Conservation (phyloP, 202 grass and related monocot species). For the Elaeis oleifera region DNA sequence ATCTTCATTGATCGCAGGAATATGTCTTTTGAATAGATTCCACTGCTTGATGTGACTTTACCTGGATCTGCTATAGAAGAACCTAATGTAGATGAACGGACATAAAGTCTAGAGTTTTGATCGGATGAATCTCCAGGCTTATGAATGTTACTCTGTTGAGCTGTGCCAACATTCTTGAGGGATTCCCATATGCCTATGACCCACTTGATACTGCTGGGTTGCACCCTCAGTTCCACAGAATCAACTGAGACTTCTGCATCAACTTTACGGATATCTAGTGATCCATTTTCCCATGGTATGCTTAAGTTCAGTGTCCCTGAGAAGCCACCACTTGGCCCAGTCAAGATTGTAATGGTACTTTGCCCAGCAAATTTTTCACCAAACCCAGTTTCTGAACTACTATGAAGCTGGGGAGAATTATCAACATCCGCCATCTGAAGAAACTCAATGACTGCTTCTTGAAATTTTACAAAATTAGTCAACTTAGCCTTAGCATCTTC, state of each 20-base stretch:
- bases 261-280: constrained; percentile 65
- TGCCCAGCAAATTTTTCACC: constrained; percentile 30
- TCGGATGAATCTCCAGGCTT: constrained; percentile 38
- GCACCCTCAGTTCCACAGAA: constrained; percentile 68
- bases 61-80: constrained; percentile 35
- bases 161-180: constrained; percentile 34
- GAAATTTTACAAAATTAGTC: constrained; percentile 82
- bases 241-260: constrained; percentile 74
- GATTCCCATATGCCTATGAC: constrained; percentile 48
- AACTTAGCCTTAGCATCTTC: constrained; percentile 54
- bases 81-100: constrained; percentile 24
- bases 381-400: constrained; percentile 33
- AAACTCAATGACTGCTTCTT: constrained; percentile 67
- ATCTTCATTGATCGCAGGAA: constrained; percentile 43
- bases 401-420: constrained; percentile 23
- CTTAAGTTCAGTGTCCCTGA: constrained; percentile 77
- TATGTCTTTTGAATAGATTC: constrained; percentile 19
- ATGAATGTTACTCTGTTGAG: constrained; percentile 25
- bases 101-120: constrained; percentile 25
- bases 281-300: constrained; percentile 90
- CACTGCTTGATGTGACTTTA: constrained; percentile 23
- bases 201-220: constrained; percentile 67
- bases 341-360: constrained; percentile 62
- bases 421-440: constrained; percentile 81
- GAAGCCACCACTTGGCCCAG: constrained; percentile 77